These are phyloP conservation scores for Thermoascus crustaceus DNA, from an alignment of 2,329 filamentous ascomycete species.

Conservation along the genomic window DNA sequence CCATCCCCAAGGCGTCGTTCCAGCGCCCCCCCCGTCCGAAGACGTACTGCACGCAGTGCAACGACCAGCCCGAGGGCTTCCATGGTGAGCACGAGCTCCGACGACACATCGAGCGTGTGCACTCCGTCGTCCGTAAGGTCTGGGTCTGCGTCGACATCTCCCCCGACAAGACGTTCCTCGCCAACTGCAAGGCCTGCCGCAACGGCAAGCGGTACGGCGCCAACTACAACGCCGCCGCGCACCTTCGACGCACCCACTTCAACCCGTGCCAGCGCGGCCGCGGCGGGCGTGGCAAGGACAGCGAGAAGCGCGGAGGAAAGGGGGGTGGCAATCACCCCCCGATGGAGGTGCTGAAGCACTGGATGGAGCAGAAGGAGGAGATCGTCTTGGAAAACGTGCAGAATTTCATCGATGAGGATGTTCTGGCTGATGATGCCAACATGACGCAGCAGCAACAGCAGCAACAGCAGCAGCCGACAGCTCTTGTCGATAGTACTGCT, in stretches of 20 bases:
- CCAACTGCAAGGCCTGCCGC: conserved; percentile 75
- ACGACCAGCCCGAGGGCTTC: conserved; percentile 67
- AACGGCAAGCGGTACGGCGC: conserved; percentile 73
- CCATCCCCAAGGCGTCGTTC: conserved; percentile 48
- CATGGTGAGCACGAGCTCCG: conserved; percentile 77
- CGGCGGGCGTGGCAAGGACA: conserved; percentile 50
- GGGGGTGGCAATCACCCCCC: conserved; percentile 54
- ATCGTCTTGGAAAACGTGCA: conserved; percentile 27
- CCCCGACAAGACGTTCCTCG: conserved; percentile 56
- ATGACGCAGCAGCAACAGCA: conserved; percentile 6
- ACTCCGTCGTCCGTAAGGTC: conserved; percentile 51
- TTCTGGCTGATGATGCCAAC: conserved; percentile 14
- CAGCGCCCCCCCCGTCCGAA: conserved; percentile 59
- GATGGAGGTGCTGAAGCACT: conserved; percentile 53
- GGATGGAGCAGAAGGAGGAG: conserved; percentile 53
- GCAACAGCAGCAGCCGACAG: conserved; percentile 3
- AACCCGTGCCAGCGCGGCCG: conserved; percentile 53
- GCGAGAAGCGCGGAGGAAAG: conserved; percentile 53
- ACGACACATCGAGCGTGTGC: conserved; percentile 60
- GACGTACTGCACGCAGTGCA: conserved; percentile 62
- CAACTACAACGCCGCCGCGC: conserved; percentile 91
- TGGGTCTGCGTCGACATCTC: conserved; percentile 57
- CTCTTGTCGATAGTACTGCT: too few relatives aligned
- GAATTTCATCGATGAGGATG: conserved; percentile 17
- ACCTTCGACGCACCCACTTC: conserved; percentile 83